Evolutionary conservation across 2,329 filamentous ascomycete genomes (phyloP).

Genomic region (Aspergillus sp.): DNA sequence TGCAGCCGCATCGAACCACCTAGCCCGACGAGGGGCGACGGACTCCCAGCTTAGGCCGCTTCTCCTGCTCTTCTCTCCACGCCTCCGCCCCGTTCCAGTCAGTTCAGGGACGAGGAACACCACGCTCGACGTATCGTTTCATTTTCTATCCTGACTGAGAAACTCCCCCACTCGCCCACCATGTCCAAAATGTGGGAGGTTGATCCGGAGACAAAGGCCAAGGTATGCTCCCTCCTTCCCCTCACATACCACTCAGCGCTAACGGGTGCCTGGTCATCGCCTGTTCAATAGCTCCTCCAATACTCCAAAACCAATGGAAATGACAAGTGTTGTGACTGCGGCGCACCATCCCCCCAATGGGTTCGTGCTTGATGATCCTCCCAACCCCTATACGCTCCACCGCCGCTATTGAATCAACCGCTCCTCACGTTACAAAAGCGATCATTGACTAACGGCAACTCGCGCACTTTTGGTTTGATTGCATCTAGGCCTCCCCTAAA

Average conservation of each 20-base stretch:
- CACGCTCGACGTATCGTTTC: background rate
- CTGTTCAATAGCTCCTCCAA: constrained; percentile 66
- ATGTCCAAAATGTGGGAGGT: constrained; percentile 94
- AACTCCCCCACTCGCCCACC: background rate
- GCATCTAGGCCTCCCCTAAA: constrained; percentile 70
- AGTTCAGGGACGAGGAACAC: background rate
- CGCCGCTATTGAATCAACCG: constrained; percentile 3
- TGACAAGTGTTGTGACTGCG: constrained; percentile 90
- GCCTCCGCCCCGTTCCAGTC: background rate
- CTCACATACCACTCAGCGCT: background rate
- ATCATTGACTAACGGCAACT: background rate
- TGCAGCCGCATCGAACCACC: too few relatives aligned
- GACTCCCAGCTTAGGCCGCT: background rate
- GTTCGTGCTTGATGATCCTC: constrained; percentile 49
- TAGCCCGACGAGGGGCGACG: background rate
- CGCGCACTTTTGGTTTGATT: background rate
- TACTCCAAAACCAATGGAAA: constrained; percentile 91
- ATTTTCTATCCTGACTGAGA: background rate
- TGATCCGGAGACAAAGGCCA: constrained; percentile 92
- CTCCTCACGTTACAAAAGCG: background rate
- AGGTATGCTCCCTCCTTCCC: constrained; percentile 55
- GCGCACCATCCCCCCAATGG: constrained; percentile 96
- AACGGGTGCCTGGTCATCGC: background rate
- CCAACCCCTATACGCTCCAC: background rate
- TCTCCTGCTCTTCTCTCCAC: background rate